Conservation (phyloP, 176 grass and related monocot genomes). For the Poa annua region DNA sequence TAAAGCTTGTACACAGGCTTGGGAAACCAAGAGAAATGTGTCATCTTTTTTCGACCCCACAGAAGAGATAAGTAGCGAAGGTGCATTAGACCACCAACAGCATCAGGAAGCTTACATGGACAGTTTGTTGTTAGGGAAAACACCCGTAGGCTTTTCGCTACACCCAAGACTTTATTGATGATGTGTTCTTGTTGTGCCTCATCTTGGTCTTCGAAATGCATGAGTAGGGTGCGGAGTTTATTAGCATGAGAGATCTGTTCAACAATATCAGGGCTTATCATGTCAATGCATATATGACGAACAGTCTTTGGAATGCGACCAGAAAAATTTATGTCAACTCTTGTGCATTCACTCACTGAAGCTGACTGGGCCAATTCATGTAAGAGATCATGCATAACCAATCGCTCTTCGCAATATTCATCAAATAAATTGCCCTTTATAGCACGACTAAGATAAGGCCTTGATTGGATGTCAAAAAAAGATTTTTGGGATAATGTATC, state of each 20-base stretch:
- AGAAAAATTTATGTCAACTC: constrained; percentile 15
- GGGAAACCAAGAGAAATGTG: constrained; percentile 37
- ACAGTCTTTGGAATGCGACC: background rate
- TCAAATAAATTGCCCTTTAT: background rate
- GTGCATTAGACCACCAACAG: constrained; percentile 41
- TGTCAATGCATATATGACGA: constrained; percentile 29
- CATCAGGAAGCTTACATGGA: constrained; percentile 29
- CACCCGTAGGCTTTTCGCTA: constrained; percentile 33
- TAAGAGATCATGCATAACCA: constrained; percentile 50
- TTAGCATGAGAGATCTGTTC: constrained; percentile 41
- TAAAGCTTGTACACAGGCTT: constrained; percentile 49
- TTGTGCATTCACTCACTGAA: constrained; percentile 51
- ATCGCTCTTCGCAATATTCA: constrained; percentile 25
- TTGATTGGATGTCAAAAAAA: constrained; percentile 49
- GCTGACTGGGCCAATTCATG: constrained; percentile 43
- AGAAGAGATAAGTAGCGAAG: constrained; percentile 46
- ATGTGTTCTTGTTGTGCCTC: constrained; percentile 21
- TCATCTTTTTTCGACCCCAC: background rate
- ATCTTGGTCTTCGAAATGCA: constrained; percentile 43
- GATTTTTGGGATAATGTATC: constrained; percentile 43
- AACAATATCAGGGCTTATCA: constrained; percentile 6
- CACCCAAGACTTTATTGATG: constrained; percentile 9
- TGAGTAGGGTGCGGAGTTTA: constrained; percentile 47
- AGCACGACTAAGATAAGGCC: background rate
- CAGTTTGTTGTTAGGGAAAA: constrained; percentile 41